A percentile compares a stretch with the other conserved stretches of the same genome.
These are phyloP conservation scores for Tylopilus plumbeoviolaceoides DNA, from an alignment of 768 basidiomycete genomes.

Conservation along the genomic window DNA sequence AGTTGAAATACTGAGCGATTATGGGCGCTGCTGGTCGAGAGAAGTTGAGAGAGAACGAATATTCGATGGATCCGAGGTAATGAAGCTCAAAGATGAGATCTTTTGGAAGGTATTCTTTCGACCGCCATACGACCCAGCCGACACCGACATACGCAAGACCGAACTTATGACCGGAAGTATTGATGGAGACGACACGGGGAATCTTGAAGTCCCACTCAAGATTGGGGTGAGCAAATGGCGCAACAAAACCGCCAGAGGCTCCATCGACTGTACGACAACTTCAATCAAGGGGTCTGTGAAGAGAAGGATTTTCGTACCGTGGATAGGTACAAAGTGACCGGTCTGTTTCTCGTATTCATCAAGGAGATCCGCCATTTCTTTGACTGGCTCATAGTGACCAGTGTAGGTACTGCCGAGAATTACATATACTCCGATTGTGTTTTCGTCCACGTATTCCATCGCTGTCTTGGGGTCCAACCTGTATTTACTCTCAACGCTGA, in stretches of 20 bases:
- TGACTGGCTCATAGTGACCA: conserved; percentile 72
- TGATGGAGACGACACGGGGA: conserved; percentile 57
- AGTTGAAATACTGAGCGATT: conserved; percentile 61
- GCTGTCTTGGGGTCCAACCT: conserved; percentile 68
- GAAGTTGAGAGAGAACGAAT: conserved; percentile 67
- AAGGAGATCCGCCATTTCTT: conserved; percentile 76
- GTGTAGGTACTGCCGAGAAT: conserved; percentile 56
- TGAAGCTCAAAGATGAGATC: conserved; percentile 66
- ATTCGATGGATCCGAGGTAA: conserved; percentile 58
- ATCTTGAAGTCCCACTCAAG: conserved; percentile 58
- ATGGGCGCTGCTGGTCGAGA: conserved; percentile 59
- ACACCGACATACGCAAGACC: conserved; percentile 53
- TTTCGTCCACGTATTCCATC: conserved; percentile 65
- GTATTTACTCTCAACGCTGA: conserved; percentile 66
- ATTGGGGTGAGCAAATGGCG: conserved; percentile 55
- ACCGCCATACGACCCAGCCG: conserved; percentile 66
- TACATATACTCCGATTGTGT: conserved; percentile 66
- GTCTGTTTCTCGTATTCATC: conserved; percentile 49
- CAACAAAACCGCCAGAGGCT: conserved; percentile 59
- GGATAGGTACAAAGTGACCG: conserved; percentile 43
- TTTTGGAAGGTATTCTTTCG: conserved; percentile 54
- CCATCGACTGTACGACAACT: conserved; percentile 41
- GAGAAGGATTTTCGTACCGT: conserved; percentile 26
- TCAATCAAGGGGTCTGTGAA: conserved; percentile 13
- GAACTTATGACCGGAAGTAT: conserved; percentile 60